Evolutionary conservation across 2,329 filamentous ascomycete genomes (phyloP).

Genomic region (Apiospora koreana): DNA sequence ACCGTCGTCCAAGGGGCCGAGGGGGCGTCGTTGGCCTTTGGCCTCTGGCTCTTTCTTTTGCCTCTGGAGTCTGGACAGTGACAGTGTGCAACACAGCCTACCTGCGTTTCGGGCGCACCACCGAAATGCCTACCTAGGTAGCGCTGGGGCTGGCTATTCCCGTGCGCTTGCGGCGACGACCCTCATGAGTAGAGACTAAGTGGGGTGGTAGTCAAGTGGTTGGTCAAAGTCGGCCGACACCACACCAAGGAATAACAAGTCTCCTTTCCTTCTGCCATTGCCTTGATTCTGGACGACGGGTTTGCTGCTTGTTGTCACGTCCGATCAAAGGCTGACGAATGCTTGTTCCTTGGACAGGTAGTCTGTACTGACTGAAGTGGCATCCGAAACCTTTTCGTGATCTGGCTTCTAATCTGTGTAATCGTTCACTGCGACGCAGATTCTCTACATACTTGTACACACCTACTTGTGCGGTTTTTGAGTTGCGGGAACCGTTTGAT

Average conservation of each 20-base stretch:
- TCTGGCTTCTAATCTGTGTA: neutral
- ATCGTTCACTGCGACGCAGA: neutral
- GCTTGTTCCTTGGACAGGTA: neutral
- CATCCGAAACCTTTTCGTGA: neutral
- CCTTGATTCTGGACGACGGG: neutral
- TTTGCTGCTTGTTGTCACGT: neutral
- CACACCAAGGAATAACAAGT: neutral
- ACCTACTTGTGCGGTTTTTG: neutral
- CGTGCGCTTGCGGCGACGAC: constrained; percentile 4
- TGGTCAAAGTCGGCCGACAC: neutral
- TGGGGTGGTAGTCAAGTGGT: constrained; percentile 1
- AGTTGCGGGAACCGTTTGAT: constrained; percentile 9
- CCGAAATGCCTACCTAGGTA: neutral
- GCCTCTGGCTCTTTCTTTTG: neutral
- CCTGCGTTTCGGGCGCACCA: neutral
- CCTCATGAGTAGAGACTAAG: constrained; percentile 4
- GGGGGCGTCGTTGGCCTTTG: neutral
- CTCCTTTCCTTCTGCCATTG: neutral
- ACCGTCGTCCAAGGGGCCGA: neutral
- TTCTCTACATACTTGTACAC: neutral
- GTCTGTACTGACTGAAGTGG: neutral
- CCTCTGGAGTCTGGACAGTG: too few species aligned
- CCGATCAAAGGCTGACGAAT: neutral
- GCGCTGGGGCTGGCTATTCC: constrained; percentile 1
- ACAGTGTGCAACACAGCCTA: neutral